Percentiles rank a stretch among this genome's conserved stretches.
phyloP scores from a whole-genome alignment of 805 yeast species.

The Deakozyma indianensis region DNA sequence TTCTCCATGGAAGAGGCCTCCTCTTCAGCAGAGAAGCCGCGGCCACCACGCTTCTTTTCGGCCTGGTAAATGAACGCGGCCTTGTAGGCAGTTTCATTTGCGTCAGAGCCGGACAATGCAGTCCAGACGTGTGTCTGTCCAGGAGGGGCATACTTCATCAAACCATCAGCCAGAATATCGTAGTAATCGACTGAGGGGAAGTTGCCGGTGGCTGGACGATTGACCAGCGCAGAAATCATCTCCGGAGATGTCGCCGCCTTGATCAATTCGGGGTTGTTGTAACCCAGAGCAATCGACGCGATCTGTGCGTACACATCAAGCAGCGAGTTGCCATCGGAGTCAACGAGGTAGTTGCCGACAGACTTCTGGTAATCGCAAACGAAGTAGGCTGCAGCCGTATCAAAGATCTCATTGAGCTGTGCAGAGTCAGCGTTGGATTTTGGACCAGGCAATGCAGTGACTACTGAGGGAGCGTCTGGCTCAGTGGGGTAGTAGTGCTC shows the following conservation, averaged over 20 bases:
- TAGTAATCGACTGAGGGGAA: constrained; percentile 57
- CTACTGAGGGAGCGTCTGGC: constrained; percentile 55
- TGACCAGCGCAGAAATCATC: constrained; percentile 59
- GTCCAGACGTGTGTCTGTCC: constrained; percentile 67
- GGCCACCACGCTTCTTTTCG: constrained; percentile 49
- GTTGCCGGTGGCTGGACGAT: constrained; percentile 77
- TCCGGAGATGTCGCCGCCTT: constrained; percentile 56
- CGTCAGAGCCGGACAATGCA: constrained; percentile 75
- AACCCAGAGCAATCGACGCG: constrained; percentile 74
- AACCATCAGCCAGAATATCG: constrained; percentile 34
- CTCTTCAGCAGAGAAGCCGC: constrained; percentile 55
- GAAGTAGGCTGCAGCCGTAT: constrained; percentile 59
- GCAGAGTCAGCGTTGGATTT: constrained; percentile 37
- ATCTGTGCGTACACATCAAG: constrained; percentile 74
- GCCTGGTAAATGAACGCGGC: constrained; percentile 79
- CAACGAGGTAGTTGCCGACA: constrained; percentile 64
- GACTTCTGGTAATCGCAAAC: constrained; percentile 66
- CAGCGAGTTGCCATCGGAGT: constrained; percentile 61
- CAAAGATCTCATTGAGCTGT: constrained; percentile 47
- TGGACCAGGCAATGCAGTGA: constrained; percentile 69
- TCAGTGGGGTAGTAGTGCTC: constrained; percentile 51
- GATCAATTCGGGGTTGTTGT: constrained; percentile 65
- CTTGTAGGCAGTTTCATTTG: constrained; percentile 79
- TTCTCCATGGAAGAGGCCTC: constrained; percentile 62
- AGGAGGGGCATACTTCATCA: constrained; percentile 63